phyloP scores from a whole-genome alignment of 1,284 basidiomycete species.

The Cystobasidiaceae sp. region DNA sequence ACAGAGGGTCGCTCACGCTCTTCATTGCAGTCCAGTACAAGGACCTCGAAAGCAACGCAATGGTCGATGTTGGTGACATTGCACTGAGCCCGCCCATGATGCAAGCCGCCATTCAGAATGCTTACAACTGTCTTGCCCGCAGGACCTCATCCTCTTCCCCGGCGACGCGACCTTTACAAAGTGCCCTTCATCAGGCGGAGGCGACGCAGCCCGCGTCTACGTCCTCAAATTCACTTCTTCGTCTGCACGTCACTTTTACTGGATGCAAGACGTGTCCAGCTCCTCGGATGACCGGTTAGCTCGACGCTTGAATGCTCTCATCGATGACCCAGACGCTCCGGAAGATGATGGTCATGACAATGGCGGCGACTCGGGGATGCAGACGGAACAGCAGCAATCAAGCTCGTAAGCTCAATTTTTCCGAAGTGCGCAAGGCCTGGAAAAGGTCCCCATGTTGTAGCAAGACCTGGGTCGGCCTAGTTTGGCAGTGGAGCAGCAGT shows the following conservation, averaged over 20 bases:
- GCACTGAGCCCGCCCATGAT: not conserved
- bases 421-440: too few species aligned
- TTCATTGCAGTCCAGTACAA: constrained; percentile 38
- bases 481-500: too few species aligned
- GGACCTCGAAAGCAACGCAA: constrained; percentile 37
- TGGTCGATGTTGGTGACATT: constrained; percentile 32
- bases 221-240: constrained; percentile 43
- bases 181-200: constrained; percentile 28
- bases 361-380: not conserved
- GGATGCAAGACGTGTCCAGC: constrained; percentile 42
- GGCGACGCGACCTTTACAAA: constrained; percentile 37
- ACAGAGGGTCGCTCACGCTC: not conserved
- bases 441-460: too few species aligned
- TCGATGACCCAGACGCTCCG: constrained; percentile 35
- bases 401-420: constrained; percentile 33
- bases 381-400: constrained; percentile 1
- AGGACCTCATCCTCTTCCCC: constrained; percentile 42
- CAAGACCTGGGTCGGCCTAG: too few species aligned
- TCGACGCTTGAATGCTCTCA: constrained; percentile 40
- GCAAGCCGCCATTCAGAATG: not conserved
- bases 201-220: constrained; percentile 38
- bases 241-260: constrained; percentile 42
- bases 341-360: constrained; percentile 27
- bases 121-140: not conserved
- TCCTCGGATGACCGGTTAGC: constrained; percentile 30